A percentile compares a stretch with the other conserved stretches of the same genome.
These are phyloP conservation scores for Cucumis hystrix DNA, from an alignment of 306 rosid species.

Conservation along the genomic window DNA sequence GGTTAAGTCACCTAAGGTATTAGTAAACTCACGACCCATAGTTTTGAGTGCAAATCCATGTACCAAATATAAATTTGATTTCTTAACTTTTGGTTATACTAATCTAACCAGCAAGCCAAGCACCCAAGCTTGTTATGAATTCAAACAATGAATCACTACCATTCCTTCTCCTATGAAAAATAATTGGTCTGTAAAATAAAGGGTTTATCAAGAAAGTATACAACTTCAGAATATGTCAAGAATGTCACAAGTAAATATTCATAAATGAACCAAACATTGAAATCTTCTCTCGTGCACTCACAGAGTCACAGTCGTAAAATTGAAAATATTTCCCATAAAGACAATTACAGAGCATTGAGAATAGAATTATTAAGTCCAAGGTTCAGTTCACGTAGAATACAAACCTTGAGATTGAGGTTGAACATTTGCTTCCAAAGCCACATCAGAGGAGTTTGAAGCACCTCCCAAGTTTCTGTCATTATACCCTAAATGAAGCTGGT, in stretches of 20 bases:
- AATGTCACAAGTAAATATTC: not conserved
- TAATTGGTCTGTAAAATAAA: not conserved
- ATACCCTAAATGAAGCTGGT: slow-evolving; percentile 44
- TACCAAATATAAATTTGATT: not conserved
- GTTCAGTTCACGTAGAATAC: not conserved
- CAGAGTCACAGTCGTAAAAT: not conserved
- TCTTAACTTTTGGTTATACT: not conserved
- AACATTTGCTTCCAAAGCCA: slow-evolving; percentile 15
- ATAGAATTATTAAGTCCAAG: not conserved
- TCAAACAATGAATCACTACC: not conserved
- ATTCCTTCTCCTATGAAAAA: not conserved
- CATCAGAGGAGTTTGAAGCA: slow-evolving; percentile 17
- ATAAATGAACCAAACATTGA: not conserved
- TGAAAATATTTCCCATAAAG: not conserved
- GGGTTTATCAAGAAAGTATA: not conserved
- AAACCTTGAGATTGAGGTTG: slow-evolving; percentile 35
- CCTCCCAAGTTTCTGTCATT: slow-evolving; percentile 13
- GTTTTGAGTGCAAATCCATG: not conserved
- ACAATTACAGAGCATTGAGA: not conserved
- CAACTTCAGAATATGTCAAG: not conserved
- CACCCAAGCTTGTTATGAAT: not conserved
- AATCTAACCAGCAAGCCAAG: not conserved
- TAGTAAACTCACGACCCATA: not conserved
- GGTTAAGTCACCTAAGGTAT: not conserved
- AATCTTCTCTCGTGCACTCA: not conserved